These are phyloP conservation scores for Schrenkiella parvula DNA, from an alignment of 345 rosid species.

Conservation along the genomic window DNA sequence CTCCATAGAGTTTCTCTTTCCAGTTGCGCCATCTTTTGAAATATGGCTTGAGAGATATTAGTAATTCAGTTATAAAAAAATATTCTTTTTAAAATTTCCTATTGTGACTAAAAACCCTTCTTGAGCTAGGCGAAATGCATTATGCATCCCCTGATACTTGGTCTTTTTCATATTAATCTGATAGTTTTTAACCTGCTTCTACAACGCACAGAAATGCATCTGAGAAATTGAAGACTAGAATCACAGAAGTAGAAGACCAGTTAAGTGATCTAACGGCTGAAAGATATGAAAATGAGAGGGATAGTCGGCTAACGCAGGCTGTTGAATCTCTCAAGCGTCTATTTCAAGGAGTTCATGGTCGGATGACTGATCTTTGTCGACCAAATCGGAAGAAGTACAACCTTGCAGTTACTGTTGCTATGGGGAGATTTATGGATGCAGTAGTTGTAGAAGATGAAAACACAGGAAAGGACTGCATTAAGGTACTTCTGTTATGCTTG, in stretches of 20 bases:
- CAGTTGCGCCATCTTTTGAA: conserved; percentile 10
- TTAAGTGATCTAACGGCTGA: conserved; percentile 90
- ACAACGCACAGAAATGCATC: conserved; percentile 50
- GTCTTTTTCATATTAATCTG: neutral
- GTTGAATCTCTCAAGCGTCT: conserved; percentile 89
- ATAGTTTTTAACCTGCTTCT: conserved; percentile 13
- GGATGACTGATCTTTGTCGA: conserved; percentile 93
- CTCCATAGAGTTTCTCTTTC: conserved; percentile 2
- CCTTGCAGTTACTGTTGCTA: conserved; percentile 96
- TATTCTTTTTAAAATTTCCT: neutral
- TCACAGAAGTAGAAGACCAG: conserved; percentile 74
- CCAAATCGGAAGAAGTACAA: conserved; percentile 90
- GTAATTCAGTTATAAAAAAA: conserved; percentile 4
- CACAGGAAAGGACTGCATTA: conserved; percentile 96
- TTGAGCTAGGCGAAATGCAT: conserved; percentile 5
- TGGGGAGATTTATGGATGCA: conserved; percentile 99
- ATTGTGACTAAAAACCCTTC: neutral
- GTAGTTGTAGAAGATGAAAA: conserved; percentile 95
- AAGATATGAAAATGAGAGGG: conserved; percentile 89
- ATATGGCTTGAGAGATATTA: conserved; percentile 12
- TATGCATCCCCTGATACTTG: neutral
- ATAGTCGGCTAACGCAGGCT: conserved; percentile 80
- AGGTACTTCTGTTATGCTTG: conserved; percentile 46
- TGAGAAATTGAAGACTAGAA: conserved; percentile 72
- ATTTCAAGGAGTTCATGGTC: conserved; percentile 95